Evolutionary conservation across 2,329 filamentous ascomycete species (phyloP), one percentile per base, ranked within the genome.

Genomic region (Colletotrichum salicis): DNA sequence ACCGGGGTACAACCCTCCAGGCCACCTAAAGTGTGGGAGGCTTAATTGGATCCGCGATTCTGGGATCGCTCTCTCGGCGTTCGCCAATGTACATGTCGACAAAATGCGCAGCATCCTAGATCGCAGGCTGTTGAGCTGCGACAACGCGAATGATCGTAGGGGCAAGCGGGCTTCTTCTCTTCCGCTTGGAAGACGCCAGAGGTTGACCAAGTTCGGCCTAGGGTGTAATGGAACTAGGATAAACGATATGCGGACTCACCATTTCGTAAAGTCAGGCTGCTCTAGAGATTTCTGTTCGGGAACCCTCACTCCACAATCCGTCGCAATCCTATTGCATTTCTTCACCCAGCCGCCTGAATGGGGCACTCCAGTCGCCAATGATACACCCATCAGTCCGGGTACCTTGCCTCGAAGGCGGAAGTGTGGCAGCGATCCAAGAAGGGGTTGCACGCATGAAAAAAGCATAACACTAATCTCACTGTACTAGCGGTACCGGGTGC

Each of bases 1-100:
- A 60, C 64, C 64, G 64, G 59, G 69, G 59, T 60, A 6, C 22
- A 57, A 55, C 69, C 64, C 54, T 64, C 64, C 65, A 64, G 61
- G 45, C 12, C 33, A 27, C 69, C 65, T 8, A 31, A 60, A 59
- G 22, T 55, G 45, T 69, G 45, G 54, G 22, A 35, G 54, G 65
- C 68, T 71, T 64, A 33, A 55, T 29, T 45, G 54, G 65, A 71
- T 64, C 64, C 65, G 65, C 59, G 48, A 54, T 60, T 58, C 35
- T 71, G 59, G 69, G 63, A 59, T 27, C 24, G 52, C 15, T 2
- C 10, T 27, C 33, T 48, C 3, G 22, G 22, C 41, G 37, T n/a
- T 45, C 41, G 41, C 41, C 19, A 45, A 45, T 45, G 41, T 45
- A 19, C 41, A 19, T 19, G 8, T 45, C 19, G 15, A n/a, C 19